Evolutionary conservation across 169 alveolate genomes (phyloP), one percentile per base, ranked within the genome.

Genomic region (Eimeria sp.): DNA sequence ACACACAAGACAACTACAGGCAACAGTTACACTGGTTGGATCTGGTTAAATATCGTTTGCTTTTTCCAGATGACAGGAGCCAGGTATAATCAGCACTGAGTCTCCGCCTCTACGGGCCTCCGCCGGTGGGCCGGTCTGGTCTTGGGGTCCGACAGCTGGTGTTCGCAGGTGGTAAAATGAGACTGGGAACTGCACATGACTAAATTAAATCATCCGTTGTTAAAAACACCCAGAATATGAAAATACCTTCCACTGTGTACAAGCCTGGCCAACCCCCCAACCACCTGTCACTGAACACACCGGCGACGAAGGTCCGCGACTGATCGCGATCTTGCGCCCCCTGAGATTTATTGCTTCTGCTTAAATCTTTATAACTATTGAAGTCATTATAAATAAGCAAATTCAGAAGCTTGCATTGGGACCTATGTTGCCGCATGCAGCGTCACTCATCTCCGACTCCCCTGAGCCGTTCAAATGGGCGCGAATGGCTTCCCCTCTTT

Each of bases 41-140:
- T 10, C 37, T 33, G 10, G 37, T 30, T 71, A 37, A 33, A 71
- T n/a, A n/a, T 11, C 30, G 10, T 9, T 6, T 66, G 77, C 43
- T 10, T 4, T 14, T 10, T 66, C 46, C 77, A n/a, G 33, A 71
- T 6, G 52, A 10, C n/a, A 13, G 54, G n/a, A 13, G 27, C 6
- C 54, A 30, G 27, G 80, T 27, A 71, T 11, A 23, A 33, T 33
- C 80, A 71, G 52, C 80, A 71, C 80, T 71, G 54, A 71, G 54
- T 71, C 80, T 30, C 49, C 52, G 30, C 80, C 54, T 71, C n/a
- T 71, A 30, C 54, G 80, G 37, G 80, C 80, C 52, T 33, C 49
- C 52, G 80, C 80, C 80, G n/a, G 43, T 71, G n/a, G 80, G 80
- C 80, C 80, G 80, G 80, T 71, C 80, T 16, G 80, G 80, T 71